Conservation (phyloP, 805 yeast species). For the Soucietia sequanensis region DNA sequence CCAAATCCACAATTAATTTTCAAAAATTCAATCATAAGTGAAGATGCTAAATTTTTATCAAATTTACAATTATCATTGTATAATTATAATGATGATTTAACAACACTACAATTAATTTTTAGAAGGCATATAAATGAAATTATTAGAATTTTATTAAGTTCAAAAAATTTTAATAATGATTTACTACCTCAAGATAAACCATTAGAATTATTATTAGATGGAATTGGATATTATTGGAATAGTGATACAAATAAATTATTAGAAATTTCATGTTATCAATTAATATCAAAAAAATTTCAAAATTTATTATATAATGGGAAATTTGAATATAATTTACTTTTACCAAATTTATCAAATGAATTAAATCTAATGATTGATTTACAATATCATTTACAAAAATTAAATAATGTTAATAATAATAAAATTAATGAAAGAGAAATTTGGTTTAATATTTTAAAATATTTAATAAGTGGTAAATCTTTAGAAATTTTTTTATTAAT, state of each 20-base stretch:
- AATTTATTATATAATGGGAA: conserved; percentile 28
- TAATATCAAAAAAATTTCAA: conserved; percentile 35
- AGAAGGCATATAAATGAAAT: conserved; percentile 46
- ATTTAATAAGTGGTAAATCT: conserved; percentile 40
- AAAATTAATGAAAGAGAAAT: conserved; percentile 33
- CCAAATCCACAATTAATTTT: conserved; percentile 13
- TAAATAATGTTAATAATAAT: conserved; percentile 20
- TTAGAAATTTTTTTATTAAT: conserved; percentile 38
- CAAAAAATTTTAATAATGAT: conserved; percentile 31
- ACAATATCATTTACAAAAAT: conserved; percentile 40
- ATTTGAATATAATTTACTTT: conserved; percentile 30
- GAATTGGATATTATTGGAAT: conserved; percentile 44
- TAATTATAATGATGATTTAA: conserved; percentile 45
- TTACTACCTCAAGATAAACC: conserved; percentile 14
- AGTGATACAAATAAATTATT: conserved; percentile 40
- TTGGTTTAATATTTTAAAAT: conserved; percentile 44
- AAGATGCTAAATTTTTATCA: conserved; percentile 45
- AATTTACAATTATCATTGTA: conserved; percentile 42
- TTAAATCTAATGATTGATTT: conserved; percentile 41
- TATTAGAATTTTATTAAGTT: conserved; percentile 34
- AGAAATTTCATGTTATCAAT: conserved; percentile 42
- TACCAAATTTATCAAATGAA: conserved; percentile 39
- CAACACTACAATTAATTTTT: conserved; percentile 43
- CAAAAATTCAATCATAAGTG: conserved; percentile 39
- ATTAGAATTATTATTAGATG: conserved; percentile 33